Conservation (phyloP, 345 rosid species). For the Syzygium oleosum region DNA sequence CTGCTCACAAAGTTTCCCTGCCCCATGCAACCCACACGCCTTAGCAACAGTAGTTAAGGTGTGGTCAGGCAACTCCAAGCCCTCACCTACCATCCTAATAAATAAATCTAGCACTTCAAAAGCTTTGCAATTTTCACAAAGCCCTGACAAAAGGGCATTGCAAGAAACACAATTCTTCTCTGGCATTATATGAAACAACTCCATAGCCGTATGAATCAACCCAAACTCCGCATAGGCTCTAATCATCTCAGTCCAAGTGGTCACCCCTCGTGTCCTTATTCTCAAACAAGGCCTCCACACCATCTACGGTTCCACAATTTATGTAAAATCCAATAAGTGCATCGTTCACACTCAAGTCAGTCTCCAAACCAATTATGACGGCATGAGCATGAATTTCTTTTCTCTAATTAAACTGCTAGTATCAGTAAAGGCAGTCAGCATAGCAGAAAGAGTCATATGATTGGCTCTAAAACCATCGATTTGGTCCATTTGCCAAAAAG, state of each 20-base stretch:
- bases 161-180: no score
- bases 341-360: no score
- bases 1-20: slow-evolving; percentile 44
- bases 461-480: no score
- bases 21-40: slow-evolving; percentile 53
- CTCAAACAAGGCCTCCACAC: slow-evolving; percentile 23
- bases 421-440: no score
- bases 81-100: slow-evolving; percentile 36
- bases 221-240: slow-evolving; percentile 30
- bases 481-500: slow-evolving; percentile 31
- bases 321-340: no score
- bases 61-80: slow-evolving; percentile 54
- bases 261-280: slow-evolving; percentile 35
- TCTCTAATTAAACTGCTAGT: no score
- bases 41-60: slow-evolving; percentile 47
- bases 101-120: slow-evolving; percentile 37
- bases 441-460: no score
- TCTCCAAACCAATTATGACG: no score
- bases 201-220: slow-evolving; percentile 10
- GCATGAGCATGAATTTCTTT: no score
- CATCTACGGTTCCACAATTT: background rate
- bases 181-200: no score
- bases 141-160: slow-evolving; percentile 58
- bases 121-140: slow-evolving; percentile 50
- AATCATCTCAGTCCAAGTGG: slow-evolving; percentile 35